Base-by-base conservation (phyloP, 139 green algal species). In the Auxenochlorella pyrenoidosa region DNA sequence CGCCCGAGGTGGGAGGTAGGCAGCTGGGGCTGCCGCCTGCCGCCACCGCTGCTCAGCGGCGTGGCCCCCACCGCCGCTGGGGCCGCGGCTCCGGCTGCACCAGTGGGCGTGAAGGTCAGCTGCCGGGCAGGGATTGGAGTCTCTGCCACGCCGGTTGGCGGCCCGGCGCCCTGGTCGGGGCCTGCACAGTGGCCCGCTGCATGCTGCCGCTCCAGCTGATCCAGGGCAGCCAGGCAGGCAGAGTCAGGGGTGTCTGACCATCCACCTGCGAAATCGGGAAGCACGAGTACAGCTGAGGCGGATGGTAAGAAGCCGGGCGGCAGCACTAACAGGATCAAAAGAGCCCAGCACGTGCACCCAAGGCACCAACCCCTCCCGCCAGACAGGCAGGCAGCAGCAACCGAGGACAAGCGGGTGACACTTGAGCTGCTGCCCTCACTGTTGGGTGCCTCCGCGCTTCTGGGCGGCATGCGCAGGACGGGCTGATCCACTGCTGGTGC, bases 201-300 rank as follows among this genome's bases (percentile, higher is more conserved):
- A 30, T 70, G 66, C 47, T 63, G 36, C 73, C 65, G 73, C 58
- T 88, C 73, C 54, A 84, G 15, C 34, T 44, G n/a, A 28, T 87
- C 65, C 5, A 88, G 32, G 6, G 66, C 68, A 0, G 51, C 71
- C 73, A 88, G 58, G 51, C 59, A 83, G 72, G 71, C 71, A 21
- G 84, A 88, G 84, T 88, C 84, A 5, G 84, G 84, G 5, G 84
- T 88, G 73, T 83, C 84, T 28, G 84, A 84, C 84, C 84, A 88
- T 40, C n/a, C 72, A 34, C 72, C 83, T 87, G 83, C 70, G 77
- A 10, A 41, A n/a, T 18, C n/a, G n/a, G 32, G 47, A 47, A 18
- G 19, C 5, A 16, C 2, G 63, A 1, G 2, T 6, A 75, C n/a
- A 47, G 34, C 34, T 19, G 38, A 79, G 40, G 16, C 36, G 12